Percentiles rank a stretch among this genome's conserved stretches.
phyloP scores from a whole-genome alignment of 1,139 yeast species.

The Candida tetrigidarum region DNA sequence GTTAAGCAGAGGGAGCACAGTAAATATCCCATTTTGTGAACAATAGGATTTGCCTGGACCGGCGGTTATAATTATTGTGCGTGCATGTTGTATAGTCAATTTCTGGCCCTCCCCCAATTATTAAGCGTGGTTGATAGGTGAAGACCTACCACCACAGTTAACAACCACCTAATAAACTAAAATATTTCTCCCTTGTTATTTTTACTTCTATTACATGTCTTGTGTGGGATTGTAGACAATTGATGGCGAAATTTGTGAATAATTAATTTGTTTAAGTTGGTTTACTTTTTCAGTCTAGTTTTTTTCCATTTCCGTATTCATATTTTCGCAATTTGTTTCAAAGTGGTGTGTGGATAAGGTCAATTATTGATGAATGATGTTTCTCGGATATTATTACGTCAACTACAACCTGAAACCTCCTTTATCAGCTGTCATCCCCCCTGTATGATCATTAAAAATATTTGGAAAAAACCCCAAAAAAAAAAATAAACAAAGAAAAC shows the following conservation, averaged over 20 bases:
- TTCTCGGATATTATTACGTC: no score
- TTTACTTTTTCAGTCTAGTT: not conserved
- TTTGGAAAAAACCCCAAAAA: no score
- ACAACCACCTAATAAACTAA: not conserved
- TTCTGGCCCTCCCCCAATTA: not conserved
- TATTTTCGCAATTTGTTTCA: not conserved
- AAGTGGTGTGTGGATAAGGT: no score
- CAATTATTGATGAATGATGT: no score
- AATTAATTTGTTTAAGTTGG: not conserved
- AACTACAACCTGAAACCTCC: not conserved
- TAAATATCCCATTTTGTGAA: not conserved
- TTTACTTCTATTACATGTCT: not conserved
- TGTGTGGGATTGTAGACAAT: not conserved
- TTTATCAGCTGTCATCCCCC: not conserved
- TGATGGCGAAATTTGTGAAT: conserved; percentile 3
- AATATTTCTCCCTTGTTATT: not conserved
- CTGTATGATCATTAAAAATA: no score
- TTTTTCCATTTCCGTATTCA: not conserved
- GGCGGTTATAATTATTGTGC: not conserved
- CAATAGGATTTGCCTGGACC: not conserved
- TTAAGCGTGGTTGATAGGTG: conserved; percentile 1
- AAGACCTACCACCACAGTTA: not conserved
- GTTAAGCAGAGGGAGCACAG: not conserved
- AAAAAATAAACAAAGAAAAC: no score
- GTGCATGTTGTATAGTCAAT: conserved; percentile 1